phyloP scores from a whole-genome alignment of 805 yeast species.

The Geotrichum ghanense region DNA sequence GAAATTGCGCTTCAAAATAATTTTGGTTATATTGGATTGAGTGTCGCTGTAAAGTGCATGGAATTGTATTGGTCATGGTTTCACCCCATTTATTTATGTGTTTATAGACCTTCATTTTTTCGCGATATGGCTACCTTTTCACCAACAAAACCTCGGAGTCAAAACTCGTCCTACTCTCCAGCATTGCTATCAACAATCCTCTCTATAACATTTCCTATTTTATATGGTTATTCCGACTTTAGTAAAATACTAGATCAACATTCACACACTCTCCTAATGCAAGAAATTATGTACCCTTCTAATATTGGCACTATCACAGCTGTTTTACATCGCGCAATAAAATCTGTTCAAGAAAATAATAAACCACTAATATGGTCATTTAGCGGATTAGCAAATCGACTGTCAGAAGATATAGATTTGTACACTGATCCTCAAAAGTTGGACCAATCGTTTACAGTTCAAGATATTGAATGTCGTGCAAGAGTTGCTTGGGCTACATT shows the following conservation, averaged over 20 bases:
- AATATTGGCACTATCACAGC: background rate
- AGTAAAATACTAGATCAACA: background rate
- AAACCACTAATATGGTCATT: background rate
- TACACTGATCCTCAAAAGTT: background rate
- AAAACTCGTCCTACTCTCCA: background rate
- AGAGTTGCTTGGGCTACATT: conserved; percentile 1
- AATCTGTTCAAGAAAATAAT: background rate
- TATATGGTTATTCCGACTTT: background rate
- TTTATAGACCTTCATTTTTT: background rate
- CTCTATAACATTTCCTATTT: background rate
- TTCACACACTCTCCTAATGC: background rate
- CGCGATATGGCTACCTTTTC: conserved; percentile 3
- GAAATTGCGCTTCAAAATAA: conserved; percentile 1
- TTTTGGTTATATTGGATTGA: background rate
- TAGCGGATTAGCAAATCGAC: background rate
- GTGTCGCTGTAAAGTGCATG: background rate
- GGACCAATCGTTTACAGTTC: background rate
- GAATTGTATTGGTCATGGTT: conserved; percentile 2
- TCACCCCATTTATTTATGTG: background rate
- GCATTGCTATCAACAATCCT: conserved; percentile 1
- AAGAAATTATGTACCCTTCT: background rate
- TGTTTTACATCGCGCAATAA: background rate
- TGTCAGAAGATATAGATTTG: conserved; percentile 1
- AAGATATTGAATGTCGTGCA: conserved; percentile 1
- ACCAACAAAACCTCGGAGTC: background rate